These are phyloP conservation scores for Mucuna pruriens DNA, from an alignment of 306 rosid genomes.

Conservation along the genomic window DNA sequence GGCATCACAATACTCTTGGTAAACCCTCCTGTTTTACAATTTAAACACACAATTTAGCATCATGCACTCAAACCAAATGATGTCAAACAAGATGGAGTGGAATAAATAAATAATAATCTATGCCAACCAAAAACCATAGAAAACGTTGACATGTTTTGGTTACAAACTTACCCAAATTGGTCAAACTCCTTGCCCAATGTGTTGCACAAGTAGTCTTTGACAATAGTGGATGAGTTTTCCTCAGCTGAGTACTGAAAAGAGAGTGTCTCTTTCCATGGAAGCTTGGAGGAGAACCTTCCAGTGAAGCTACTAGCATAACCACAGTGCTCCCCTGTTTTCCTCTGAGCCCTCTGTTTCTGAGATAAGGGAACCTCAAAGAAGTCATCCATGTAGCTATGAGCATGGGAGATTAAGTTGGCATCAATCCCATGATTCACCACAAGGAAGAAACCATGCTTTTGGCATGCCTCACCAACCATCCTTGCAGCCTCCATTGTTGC, in stretches of 20 bases:
- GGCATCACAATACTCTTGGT: slow-evolving; percentile 77
- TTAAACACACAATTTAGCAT: neutral
- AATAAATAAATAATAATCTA: too few relatives aligned
- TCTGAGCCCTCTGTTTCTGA: slow-evolving; percentile 81
- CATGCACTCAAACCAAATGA: neutral
- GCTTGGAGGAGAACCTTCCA: slow-evolving; percentile 82
- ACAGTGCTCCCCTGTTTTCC: slow-evolving; percentile 80
- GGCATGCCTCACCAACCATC: slow-evolving; percentile 73
- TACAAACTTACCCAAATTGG: slow-evolving; percentile 63
- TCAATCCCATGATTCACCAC: slow-evolving; percentile 86
- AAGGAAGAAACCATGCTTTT: slow-evolving; percentile 84
- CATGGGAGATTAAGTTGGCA: slow-evolving; percentile 50
- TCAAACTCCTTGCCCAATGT: slow-evolving; percentile 65
- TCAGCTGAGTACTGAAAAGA: slow-evolving; percentile 67
- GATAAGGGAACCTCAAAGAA: slow-evolving; percentile 77
- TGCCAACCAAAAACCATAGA: neutral
- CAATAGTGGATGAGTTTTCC: slow-evolving; percentile 35
- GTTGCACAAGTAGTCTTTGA: slow-evolving; percentile 56
- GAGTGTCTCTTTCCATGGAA: slow-evolving; percentile 96
- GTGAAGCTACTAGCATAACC: slow-evolving; percentile 99
- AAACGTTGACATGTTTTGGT: slow-evolving; percentile 22
- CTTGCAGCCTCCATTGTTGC: slow-evolving; percentile 59
- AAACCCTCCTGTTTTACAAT: slow-evolving; percentile 55
- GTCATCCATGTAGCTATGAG: slow-evolving; percentile 68
- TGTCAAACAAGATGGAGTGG: neutral